Percentiles rank a stretch among this genome's conserved stretches.
Conservation (phyloP, 2,329 filamentous ascomycete genomes). For the Fusarium redolens region DNA sequence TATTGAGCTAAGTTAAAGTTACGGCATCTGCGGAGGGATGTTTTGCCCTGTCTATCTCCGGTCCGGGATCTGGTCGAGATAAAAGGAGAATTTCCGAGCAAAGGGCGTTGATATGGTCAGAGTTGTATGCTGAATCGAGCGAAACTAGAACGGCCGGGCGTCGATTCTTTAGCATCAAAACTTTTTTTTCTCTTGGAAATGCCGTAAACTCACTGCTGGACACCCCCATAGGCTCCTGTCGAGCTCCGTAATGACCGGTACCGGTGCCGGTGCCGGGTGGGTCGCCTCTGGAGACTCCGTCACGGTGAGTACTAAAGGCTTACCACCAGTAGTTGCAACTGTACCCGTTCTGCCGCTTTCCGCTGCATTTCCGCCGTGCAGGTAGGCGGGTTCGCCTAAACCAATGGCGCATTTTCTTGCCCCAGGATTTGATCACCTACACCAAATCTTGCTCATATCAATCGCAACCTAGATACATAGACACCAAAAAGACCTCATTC, state of each 20-base stretch:
- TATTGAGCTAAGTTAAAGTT: background rate
- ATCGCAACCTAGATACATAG: constrained; percentile 5
- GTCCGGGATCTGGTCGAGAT: background rate
- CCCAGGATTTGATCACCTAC: constrained; percentile 24
- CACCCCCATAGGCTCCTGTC: background rate
- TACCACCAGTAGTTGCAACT: background rate
- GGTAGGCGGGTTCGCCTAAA: constrained; percentile 20
- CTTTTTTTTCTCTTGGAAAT: background rate
- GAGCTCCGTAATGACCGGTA: constrained; percentile 6
- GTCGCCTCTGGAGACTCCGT: constrained; percentile 19
- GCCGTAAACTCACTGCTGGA: background rate
- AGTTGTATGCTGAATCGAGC: background rate
- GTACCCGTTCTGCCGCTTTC: constrained; percentile 2
- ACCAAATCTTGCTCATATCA: constrained; percentile 21
- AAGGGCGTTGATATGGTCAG: background rate
- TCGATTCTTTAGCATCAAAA: no score
- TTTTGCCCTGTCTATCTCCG: background rate
- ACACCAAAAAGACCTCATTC: constrained; percentile 3
- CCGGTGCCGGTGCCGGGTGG: constrained; percentile 16
- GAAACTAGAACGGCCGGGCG: no score
- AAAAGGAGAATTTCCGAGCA: background rate
- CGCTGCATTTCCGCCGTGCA: constrained; percentile 14
- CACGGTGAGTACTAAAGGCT: background rate
- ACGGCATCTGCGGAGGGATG: background rate
- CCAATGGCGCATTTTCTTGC: constrained; percentile 17